Base-by-base conservation (phyloP, 2,329 filamentous ascomycete genomes). In the Fusarium nelsonii region DNA sequence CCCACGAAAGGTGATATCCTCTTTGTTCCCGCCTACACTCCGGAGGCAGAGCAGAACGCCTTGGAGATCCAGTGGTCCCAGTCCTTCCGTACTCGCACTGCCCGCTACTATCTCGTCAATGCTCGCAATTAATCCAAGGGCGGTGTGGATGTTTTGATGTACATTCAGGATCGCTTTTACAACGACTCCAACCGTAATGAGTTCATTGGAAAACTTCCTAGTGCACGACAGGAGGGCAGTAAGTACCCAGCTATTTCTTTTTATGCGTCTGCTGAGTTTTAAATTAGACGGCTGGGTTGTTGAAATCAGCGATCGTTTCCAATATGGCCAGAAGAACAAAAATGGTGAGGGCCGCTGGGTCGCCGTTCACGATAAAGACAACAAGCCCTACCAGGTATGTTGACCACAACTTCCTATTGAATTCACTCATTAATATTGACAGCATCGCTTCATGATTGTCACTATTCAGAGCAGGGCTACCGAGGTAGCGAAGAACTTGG, bases 291-390 rank as follows among this genome's bases (percentile, higher is more conserved):
- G 12, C 2, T 69, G 51, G 43, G 23, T 71, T 4, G 54, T 71
- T 4, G 41, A 1, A 2, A 68, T 71, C 16, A 61, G 0, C 15
- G 68, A 71, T 8, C 46, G 40, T 1, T 72, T 71, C 44, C 69
- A 72, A 40, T 72, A 72, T 6, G 69, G 69, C 3, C 41, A 72
- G 65, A 69, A 63, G 57, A 71, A 63, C 44, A 60, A 43, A 15
- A 52, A n/a, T 20, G 65, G 69, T 0, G 65, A 72, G 0, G 48
- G 48, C 0, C 69, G 69, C 10, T 72, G 68, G 68, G 15, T 71
- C 3, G 56, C 28, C 10, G 58, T 72, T 1, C 69, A 72, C 1
- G 63, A 71, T n/a, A 68, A 63, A 37, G 51, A 45, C 4, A 72
- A 72, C 56, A 72, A 65, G 30, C 28, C 48, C 1, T 69, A 63